A percentile compares a stretch with the other conserved stretches of the same genome.
These are phyloP conservation scores for Saccharomycopsis babjevae DNA, from an alignment of 805 yeast genomes.

Conservation along the genomic window DNA sequence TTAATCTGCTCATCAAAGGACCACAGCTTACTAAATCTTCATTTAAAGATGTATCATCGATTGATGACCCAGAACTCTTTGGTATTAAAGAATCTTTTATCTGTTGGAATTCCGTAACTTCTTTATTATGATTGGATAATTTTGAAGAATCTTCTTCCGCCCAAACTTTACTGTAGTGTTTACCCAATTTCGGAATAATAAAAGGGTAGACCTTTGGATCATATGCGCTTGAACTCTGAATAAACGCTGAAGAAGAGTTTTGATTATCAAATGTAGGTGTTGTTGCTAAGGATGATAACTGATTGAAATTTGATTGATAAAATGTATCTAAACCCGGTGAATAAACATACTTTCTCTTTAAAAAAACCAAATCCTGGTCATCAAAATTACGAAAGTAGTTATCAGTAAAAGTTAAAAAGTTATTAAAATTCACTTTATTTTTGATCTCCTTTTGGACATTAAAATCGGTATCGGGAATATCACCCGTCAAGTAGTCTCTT, in stretches of 20 bases:
- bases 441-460: conserved; percentile 65
- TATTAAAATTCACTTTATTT: conserved; percentile 85
- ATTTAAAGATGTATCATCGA: conserved; percentile 55
- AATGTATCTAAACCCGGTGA: conserved; percentile 14
- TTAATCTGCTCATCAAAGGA: conserved; percentile 73
- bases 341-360: conserved; percentile 47
- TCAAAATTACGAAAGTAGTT: conserved; percentile 67
- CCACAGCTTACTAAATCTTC: conserved; percentile 79
- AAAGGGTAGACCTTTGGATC: conserved; percentile 67
- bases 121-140: conserved; percentile 32
- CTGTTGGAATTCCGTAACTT: conserved; percentile 15
- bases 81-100: conserved; percentile 29
- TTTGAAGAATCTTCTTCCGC: conserved; percentile 54
- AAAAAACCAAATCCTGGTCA: conserved; percentile 73
- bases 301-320: conserved; percentile 11
- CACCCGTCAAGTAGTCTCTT: conserved; percentile 72
- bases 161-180: conserved; percentile 76
- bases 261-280: background rate
- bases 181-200: conserved; percentile 78
- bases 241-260: conserved; percentile 25
- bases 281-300: background rate
- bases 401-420: conserved; percentile 79
- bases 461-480: conserved; percentile 77
- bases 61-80: conserved; percentile 45
- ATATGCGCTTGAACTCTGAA: conserved; percentile 30